phyloP scores from a whole-genome alignment of 495 filamentous ascomycete species.

The Lepraria neglecta region DNA sequence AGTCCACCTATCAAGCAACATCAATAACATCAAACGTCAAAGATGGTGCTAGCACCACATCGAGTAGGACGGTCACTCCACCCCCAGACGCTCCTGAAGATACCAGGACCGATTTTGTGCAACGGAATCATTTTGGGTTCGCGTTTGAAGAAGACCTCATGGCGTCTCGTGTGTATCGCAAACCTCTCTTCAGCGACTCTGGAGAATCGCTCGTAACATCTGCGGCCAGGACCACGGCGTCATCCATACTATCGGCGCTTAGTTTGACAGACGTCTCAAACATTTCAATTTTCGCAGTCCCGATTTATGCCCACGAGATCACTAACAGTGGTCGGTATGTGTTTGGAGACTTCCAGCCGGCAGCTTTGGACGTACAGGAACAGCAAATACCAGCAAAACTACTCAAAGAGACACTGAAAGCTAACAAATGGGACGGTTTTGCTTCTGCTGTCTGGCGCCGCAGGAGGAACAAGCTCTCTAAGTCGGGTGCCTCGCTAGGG shows the following conservation, averaged over 20 bases:
- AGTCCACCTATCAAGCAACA: no score
- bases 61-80: not conserved
- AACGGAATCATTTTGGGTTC: constrained; percentile 9
- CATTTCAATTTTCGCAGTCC: constrained; percentile 7
- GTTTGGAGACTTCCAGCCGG: not conserved
- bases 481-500: not conserved
- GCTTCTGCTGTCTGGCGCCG: not conserved
- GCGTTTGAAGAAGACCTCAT: constrained; percentile 18
- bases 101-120: not conserved
- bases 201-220: constrained; percentile 5
- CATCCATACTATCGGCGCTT: constrained; percentile 7
- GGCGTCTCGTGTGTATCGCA: constrained; percentile 9
- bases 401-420: not conserved
- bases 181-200: constrained; percentile 3
- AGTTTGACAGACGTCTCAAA: constrained; percentile 13
- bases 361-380: not conserved
- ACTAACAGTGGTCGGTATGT: not conserved
- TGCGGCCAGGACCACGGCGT: constrained; percentile 4
- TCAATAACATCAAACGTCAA: not conserved
- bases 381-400: not conserved
- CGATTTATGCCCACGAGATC: constrained; percentile 4
- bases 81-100: not conserved
- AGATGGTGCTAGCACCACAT: constrained; percentile 4
- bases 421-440: constrained; percentile 1
- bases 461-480: not conserved